Conservation (phyloP, 2,329 filamentous ascomycete species). For the Pseudocercospora crystallina region DNA sequence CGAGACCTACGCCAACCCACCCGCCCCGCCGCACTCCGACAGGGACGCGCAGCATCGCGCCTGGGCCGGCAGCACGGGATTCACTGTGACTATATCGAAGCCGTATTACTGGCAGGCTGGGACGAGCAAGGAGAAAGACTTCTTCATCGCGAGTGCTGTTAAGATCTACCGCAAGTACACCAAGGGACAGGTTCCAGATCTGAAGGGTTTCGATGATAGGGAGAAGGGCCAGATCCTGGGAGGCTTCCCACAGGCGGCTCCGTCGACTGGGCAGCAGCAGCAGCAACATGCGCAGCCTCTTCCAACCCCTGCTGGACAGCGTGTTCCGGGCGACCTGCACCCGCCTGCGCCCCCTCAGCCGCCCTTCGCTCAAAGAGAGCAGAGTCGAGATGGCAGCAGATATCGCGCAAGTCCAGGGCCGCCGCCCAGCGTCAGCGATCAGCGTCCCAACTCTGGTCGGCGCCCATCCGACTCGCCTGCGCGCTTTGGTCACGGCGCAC, state of each 20-base stretch:
- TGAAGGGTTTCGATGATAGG: conserved; percentile 77
- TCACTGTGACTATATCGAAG: conserved; percentile 85
- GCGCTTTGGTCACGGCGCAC: conserved; percentile 13
- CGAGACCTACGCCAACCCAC: conserved; percentile 68
- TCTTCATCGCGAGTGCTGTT: conserved; percentile 92
- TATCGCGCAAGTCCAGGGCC: conserved; percentile 33
- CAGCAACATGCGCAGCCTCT: conserved; percentile 1
- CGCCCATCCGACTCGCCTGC: conserved; percentile 25
- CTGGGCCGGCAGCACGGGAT: conserved; percentile 82
- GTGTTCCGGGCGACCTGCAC: conserved; percentile 12
- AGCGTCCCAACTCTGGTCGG: conserved; percentile 19
- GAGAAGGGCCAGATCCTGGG: conserved; percentile 76
- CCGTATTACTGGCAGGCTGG: conserved; percentile 97
- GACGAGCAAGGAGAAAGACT: conserved; percentile 94
- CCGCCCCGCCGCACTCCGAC: conserved; percentile 50
- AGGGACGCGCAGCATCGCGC: conserved; percentile 63
- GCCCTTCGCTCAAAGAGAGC: conserved; percentile 33
- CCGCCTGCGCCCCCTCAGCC: conserved; percentile 31
- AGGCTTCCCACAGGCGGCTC: conserved; percentile 19
- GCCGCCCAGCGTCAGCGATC: conserved; percentile 29
- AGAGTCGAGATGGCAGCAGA: conserved; percentile 32
- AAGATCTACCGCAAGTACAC: conserved; percentile 98
- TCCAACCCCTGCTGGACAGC: conserved; percentile 2
- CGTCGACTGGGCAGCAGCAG: conserved; percentile 11
- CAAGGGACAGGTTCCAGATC: conserved; percentile 73